These are phyloP conservation scores for Eucalyptus cloeziana DNA, from an alignment of 345 rosid species.

Conservation along the genomic window DNA sequence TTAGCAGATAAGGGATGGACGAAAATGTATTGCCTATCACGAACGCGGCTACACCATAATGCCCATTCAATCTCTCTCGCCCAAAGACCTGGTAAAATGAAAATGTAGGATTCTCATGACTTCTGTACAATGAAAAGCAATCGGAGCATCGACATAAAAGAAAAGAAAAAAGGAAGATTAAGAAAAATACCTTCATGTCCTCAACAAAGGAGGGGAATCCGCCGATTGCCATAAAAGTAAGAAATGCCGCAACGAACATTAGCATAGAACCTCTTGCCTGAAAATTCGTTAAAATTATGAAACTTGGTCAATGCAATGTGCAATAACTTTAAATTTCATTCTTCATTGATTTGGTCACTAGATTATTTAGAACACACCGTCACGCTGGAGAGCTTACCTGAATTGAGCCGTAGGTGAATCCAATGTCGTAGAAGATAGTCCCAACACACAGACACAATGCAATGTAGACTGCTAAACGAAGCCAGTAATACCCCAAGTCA, in stretches of 20 bases:
- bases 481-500: slow-evolving; percentile 56
- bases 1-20: neutral
- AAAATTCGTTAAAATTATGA: neutral
- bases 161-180: neutral
- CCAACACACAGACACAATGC: slow-evolving; percentile 40
- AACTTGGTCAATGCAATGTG: neutral
- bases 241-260: slow-evolving; percentile 31
- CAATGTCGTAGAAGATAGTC: slow-evolving; percentile 10
- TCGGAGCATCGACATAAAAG: neutral
- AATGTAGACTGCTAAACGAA: slow-evolving; percentile 41
- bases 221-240: slow-evolving; percentile 43
- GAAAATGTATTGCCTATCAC: slow-evolving; percentile 41
- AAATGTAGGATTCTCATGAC: neutral
- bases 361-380: neutral
- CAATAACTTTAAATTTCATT: neutral
- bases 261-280: slow-evolving; percentile 36
- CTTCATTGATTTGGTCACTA: neutral
- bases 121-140: neutral
- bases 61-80: slow-evolving; percentile 55
- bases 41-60: slow-evolving; percentile 33
- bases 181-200: slow-evolving; percentile 31
- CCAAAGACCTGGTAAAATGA: slow-evolving; percentile 12
- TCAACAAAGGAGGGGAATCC: slow-evolving; percentile 58
- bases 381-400: slow-evolving; percentile 15
- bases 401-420: slow-evolving; percentile 31